Percentiles rank a stretch among this genome's conserved stretches.
Evolutionary conservation across 2,329 filamentous ascomycete genomes (phyloP).

Genomic region (Paecilomyces variotii): DNA sequence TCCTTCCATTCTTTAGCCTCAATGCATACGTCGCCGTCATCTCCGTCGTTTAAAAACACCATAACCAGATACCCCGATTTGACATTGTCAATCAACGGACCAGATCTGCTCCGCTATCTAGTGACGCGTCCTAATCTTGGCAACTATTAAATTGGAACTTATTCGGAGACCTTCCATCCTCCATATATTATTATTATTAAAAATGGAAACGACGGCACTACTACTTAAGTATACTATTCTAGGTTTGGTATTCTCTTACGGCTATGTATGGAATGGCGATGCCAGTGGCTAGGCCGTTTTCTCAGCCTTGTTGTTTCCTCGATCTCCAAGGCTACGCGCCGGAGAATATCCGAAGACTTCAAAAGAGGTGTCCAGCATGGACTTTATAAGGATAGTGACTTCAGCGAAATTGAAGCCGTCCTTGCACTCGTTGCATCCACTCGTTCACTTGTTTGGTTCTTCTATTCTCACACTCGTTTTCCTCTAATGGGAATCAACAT

Average conservation of each 20-base stretch:
- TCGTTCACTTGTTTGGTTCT: not conserved
- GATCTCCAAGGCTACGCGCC: too few species aligned
- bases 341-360: too few species aligned
- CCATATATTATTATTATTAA: not conserved
- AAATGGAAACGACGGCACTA: not conserved
- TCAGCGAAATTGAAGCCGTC: not conserved
- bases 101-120: not conserved
- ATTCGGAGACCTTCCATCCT: not conserved
- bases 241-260: not conserved
- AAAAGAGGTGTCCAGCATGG: not conserved
- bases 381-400: not conserved
- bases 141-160: not conserved
- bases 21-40: not conserved
- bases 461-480: not conserved
- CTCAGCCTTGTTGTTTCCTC: not conserved
- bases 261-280: not conserved
- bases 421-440: not conserved
- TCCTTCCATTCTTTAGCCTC: not conserved
- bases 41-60: not conserved
- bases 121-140: not conserved
- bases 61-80: not conserved
- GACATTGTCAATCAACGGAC: not conserved
- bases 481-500: constrained; percentile 19
- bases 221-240: not conserved
- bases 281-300: not conserved